Conservation (phyloP, 495 filamentous ascomycete species). For the Haplographium delicatum region DNA sequence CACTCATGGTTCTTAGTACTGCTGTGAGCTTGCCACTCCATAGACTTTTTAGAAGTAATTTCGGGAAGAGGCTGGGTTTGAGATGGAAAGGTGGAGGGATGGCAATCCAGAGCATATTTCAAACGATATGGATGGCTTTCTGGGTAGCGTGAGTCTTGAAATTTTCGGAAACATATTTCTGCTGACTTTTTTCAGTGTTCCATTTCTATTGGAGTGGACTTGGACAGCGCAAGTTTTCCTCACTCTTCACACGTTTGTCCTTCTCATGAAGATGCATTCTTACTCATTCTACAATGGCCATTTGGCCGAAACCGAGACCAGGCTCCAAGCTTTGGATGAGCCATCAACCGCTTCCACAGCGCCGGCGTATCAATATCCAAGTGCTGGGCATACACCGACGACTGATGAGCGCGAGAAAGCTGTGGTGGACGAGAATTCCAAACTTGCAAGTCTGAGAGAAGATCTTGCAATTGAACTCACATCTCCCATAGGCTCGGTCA, state of each 20-base stretch:
- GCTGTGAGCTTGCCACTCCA: constrained; percentile 71
- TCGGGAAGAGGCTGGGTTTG: constrained; percentile 46
- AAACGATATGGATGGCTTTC: constrained; percentile 69
- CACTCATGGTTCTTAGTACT: constrained; percentile 76
- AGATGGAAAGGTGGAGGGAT: constrained; percentile 75
- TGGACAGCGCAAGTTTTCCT: constrained; percentile 94
- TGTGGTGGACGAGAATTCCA: constrained; percentile 39
- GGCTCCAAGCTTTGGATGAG: constrained; percentile 72
- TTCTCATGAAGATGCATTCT: constrained; percentile 98
- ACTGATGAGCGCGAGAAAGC: constrained; percentile 20
- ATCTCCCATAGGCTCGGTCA: constrained; percentile 80
- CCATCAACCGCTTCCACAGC: constrained; percentile 62
- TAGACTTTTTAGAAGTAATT: constrained; percentile 49
- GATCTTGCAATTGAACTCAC: constrained; percentile 86
- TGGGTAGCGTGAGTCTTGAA: constrained; percentile 65
- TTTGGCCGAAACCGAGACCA: constrained; percentile 76
- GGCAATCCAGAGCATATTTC: constrained; percentile 74
- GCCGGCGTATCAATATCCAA: constrained; percentile 72
- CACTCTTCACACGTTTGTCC: constrained; percentile 78
- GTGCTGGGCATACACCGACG: constrained; percentile 42
- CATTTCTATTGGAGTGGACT: constrained; percentile 88
- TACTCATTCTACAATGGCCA: constrained; percentile 98
- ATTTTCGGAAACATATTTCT: not conserved
- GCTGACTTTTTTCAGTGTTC: constrained; percentile 51
- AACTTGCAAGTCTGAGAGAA: constrained; percentile 65